Conservation (phyloP, 169 alveolate genomes). For the Plasmodium coatneyi region DNA sequence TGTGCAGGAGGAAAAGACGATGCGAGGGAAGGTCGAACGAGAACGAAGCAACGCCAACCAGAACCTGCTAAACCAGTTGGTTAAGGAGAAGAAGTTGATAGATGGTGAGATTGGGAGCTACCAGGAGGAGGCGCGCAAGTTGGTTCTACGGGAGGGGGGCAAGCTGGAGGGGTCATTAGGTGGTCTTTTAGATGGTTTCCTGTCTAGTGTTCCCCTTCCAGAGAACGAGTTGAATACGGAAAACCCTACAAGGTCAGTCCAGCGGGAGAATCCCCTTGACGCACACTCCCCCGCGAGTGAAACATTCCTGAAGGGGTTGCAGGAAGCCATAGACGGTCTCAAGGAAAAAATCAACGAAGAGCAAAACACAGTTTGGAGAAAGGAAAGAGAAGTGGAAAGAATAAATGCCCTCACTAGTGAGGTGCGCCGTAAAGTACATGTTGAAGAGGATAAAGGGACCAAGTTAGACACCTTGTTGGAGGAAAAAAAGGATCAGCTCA, state of each 20-base stretch:
- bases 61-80: slow-evolving; percentile 18
- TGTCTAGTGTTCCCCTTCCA: background rate
- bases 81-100: slow-evolving; percentile 23
- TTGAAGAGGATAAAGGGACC: slow-evolving; percentile 49
- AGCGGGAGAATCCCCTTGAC: background rate
- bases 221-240: too few species aligned
- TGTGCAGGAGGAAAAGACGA: background rate
- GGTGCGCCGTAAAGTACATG: slow-evolving; percentile 17
- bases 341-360: slow-evolving; percentile 82
- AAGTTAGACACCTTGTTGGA: slow-evolving; percentile 3
- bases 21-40: background rate
- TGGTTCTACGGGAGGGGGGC: slow-evolving; percentile 17
- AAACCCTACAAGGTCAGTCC: background rate
- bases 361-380: slow-evolving; percentile 79
- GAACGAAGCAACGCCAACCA: slow-evolving; percentile 27
- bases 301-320: background rate
- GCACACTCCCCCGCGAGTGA: background rate
- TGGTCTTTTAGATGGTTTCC: background rate
- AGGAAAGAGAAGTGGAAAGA: slow-evolving; percentile 70
- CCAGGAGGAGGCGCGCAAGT: slow-evolving; percentile 41
- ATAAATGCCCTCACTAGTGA: slow-evolving; percentile 73
- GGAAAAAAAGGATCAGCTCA: slow-evolving; percentile 10
- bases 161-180: background rate
- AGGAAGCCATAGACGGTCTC: background rate
- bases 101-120: slow-evolving; percentile 44